These are phyloP conservation scores for Aaosphaeria arxii DNA, from an alignment of 2,329 filamentous ascomycete species.

Conservation along the genomic window DNA sequence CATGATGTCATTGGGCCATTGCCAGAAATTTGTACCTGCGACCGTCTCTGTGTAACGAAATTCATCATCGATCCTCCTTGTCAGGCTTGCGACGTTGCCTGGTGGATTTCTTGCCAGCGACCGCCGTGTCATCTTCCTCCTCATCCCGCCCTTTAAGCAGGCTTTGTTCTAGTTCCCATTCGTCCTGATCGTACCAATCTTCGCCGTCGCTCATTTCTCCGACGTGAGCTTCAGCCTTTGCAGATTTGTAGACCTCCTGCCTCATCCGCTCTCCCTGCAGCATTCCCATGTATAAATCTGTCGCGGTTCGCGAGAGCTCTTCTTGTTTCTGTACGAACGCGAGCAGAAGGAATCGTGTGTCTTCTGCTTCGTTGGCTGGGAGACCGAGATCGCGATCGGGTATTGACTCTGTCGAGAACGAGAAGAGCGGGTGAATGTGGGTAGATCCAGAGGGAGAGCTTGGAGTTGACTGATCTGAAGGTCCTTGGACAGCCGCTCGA, in stretches of 20 bases:
- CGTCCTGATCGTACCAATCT: slow-evolving; percentile 83
- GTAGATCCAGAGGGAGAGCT: slow-evolving; percentile 48
- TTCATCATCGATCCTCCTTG: slow-evolving; percentile 31
- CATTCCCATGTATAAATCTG: slow-evolving; percentile 67
- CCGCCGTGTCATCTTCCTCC: slow-evolving; percentile 63
- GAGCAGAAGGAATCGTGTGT: slow-evolving; percentile 70
- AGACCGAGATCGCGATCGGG: slow-evolving; percentile 71
- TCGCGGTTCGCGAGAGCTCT: slow-evolving; percentile 70
- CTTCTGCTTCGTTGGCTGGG: slow-evolving; percentile 71
- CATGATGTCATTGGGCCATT: too few species aligned
- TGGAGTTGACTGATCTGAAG: slow-evolving; percentile 37
- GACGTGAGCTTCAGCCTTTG: slow-evolving; percentile 73
- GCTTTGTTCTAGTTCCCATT: slow-evolving; percentile 72
- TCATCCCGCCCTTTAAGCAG: slow-evolving; percentile 81
- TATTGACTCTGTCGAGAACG: slow-evolving; percentile 59
- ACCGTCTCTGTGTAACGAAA: too few species aligned
- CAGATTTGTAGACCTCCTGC: slow-evolving; percentile 69
- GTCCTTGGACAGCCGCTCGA: slow-evolving; percentile 50
- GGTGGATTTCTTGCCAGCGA: slow-evolving; percentile 48
- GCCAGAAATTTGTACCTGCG: too few species aligned
- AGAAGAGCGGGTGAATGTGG: slow-evolving; percentile 72
- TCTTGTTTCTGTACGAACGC: slow-evolving; percentile 84
- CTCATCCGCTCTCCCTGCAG: slow-evolving; percentile 70
- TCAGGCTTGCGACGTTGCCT: slow-evolving; percentile 37
- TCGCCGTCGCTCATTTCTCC: slow-evolving; percentile 83